phyloP scores from a whole-genome alignment of 148 eudicot genomes.

The Rhododendron molle region DNA sequence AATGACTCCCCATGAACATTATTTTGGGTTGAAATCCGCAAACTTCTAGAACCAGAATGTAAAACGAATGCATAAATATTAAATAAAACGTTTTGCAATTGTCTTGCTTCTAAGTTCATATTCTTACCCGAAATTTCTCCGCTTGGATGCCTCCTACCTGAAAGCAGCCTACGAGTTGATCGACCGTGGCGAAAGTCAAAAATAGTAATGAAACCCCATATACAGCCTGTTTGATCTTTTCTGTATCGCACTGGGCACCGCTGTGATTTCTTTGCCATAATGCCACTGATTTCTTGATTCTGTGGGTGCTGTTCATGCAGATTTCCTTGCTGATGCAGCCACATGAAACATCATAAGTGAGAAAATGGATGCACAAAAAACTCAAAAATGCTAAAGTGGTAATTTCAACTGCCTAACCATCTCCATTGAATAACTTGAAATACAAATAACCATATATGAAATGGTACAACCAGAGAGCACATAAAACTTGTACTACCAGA shows the following conservation, averaged over 20 bases:
- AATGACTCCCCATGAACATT: background rate
- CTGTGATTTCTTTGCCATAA: conserved; percentile 72
- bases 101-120: background rate
- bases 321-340: background rate
- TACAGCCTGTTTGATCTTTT: conserved; percentile 78
- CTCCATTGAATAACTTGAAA: background rate
- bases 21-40: background rate
- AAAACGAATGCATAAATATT: too few species aligned
- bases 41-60: background rate
- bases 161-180: conserved; percentile 56
- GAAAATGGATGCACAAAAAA: background rate
- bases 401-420: background rate
- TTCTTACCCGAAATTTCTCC: conserved; percentile 52
- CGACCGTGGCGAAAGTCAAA: conserved; percentile 81
- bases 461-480: background rate
- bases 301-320: conserved; percentile 10
- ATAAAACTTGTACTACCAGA: background rate
- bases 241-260: conserved; percentile 38
- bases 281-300: conserved; percentile 9
- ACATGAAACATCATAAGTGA: conserved; percentile 2
- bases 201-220: conserved; percentile 75
- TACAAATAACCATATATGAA: background rate
- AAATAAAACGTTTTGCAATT: background rate
- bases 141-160: conserved; percentile 55
- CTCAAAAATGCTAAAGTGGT: background rate